Conservation (phyloP, 129 eudicot species). For the Artemisia tridentata region DNA sequence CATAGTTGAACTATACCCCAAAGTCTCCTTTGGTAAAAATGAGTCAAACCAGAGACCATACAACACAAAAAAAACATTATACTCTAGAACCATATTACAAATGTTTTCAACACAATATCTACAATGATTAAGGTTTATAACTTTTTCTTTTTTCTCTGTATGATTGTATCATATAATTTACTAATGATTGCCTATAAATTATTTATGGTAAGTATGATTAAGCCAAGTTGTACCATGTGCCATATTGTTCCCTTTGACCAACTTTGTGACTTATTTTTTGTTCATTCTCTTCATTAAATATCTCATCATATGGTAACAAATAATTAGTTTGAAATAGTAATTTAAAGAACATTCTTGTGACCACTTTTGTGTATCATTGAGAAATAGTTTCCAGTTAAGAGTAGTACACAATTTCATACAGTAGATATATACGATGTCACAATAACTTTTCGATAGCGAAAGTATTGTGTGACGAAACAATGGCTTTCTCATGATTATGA, state of each 20-base stretch:
- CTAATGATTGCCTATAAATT: slow-evolving; percentile 24
- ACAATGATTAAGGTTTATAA: not conserved
- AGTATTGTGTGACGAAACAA: no score
- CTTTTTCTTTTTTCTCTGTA: not conserved
- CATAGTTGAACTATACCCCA: no score
- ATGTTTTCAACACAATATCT: not conserved
- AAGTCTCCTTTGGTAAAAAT: no score
- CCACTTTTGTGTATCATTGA: no score
- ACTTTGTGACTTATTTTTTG: slow-evolving; percentile 8
- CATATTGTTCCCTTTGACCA: slow-evolving; percentile 27
- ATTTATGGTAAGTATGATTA: slow-evolving; percentile 14
- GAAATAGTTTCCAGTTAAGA: no score
- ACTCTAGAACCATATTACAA: not conserved
- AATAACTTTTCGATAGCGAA: no score
- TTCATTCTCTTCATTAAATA: slow-evolving; percentile 1
- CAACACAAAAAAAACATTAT: no score
- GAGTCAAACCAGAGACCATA: no score
- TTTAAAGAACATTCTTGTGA: no score
- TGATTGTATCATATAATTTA: slow-evolving; percentile 17
- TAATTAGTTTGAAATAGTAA: not conserved
- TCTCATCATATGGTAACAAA: not conserved
- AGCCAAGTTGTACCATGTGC: slow-evolving; percentile 47
- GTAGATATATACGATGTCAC: no score
- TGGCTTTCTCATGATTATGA: no score
- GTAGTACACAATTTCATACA: no score